Evolutionary conservation across 805 yeast genomes (phyloP).

Genomic region (Suhomyces xylopsoci): DNA sequence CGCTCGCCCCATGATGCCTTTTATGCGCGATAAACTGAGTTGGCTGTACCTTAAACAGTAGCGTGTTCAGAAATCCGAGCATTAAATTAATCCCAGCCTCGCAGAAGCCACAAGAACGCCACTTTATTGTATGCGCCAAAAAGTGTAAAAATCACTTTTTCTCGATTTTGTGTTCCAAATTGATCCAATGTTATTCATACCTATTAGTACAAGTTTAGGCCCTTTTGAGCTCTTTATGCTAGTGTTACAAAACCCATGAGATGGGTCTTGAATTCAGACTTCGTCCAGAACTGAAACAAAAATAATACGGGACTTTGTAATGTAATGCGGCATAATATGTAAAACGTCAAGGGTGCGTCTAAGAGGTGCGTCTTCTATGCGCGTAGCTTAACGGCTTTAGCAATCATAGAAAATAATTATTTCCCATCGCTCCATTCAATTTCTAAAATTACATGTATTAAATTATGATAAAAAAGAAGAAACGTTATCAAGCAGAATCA

Average conservation of each 20-base stretch:
- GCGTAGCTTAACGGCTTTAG: neutral
- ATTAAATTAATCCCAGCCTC: neutral
- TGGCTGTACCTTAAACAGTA: neutral
- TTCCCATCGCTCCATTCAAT: neutral
- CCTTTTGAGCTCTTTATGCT: neutral
- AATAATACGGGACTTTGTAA: neutral
- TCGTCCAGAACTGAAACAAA: neutral
- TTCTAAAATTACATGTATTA: neutral
- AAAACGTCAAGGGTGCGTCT: neutral
- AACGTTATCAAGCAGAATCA: neutral
- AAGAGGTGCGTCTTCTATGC: neutral
- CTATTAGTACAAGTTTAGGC: neutral
- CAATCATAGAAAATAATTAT: neutral
- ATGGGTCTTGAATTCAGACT: neutral
- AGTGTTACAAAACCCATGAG: neutral
- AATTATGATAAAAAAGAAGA: neutral
- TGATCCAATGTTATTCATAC: neutral
- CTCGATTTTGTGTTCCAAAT: neutral
- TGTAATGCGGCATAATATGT: neutral
- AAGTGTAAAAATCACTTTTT: neutral
- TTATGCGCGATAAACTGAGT: neutral
- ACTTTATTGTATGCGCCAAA: neutral
- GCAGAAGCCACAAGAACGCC: neutral
- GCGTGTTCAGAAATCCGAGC: neutral
- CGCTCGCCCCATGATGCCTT: neutral